A percentile compares a stretch with the other conserved stretches of the same genome.
These are phyloP conservation scores for Plectosphaerella sp. DNA, from an alignment of 2,329 filamentous ascomycete genomes.

Conservation along the genomic window DNA sequence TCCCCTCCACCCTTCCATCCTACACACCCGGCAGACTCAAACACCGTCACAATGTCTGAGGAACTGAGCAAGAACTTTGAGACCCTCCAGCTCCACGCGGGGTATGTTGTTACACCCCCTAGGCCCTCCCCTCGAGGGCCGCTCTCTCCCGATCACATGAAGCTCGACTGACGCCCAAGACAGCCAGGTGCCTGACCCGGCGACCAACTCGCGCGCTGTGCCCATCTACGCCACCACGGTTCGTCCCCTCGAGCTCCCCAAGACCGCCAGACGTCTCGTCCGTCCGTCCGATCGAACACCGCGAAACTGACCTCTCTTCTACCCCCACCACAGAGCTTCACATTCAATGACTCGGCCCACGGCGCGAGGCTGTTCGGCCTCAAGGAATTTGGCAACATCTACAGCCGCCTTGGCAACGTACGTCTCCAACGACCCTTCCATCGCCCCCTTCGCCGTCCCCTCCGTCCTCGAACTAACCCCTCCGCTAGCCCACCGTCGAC, in stretches of 20 bases:
- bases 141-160: background rate
- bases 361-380: slow-evolving; percentile 92
- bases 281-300: background rate
- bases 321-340: slow-evolving; percentile 66
- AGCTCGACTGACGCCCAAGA: slow-evolving; percentile 5
- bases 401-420: slow-evolving; percentile 93
- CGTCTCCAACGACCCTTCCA: slow-evolving; percentile 25
- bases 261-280: background rate
- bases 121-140: too few relatives aligned
- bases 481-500: slow-evolving; percentile 76
- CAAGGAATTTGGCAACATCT: slow-evolving; percentile 97
- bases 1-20: background rate
- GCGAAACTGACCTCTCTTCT: slow-evolving; percentile 10
- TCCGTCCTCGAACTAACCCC: background rate
- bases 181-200: slow-evolving; percentile 74
- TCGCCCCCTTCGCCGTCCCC: background rate
- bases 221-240: slow-evolving; percentile 92
- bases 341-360: slow-evolving; percentile 94
- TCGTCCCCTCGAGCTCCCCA: slow-evolving; percentile 1
- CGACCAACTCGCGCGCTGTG: slow-evolving; percentile 84
- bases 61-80: slow-evolving; percentile 65
- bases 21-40: background rate
- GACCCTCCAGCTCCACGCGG: slow-evolving; percentile 81
- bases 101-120: slow-evolving; percentile 48
- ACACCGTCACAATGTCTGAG: slow-evolving; percentile 27